phyloP scores from a whole-genome alignment of 345 rosid species.

The Arabis hirsuta region DNA sequence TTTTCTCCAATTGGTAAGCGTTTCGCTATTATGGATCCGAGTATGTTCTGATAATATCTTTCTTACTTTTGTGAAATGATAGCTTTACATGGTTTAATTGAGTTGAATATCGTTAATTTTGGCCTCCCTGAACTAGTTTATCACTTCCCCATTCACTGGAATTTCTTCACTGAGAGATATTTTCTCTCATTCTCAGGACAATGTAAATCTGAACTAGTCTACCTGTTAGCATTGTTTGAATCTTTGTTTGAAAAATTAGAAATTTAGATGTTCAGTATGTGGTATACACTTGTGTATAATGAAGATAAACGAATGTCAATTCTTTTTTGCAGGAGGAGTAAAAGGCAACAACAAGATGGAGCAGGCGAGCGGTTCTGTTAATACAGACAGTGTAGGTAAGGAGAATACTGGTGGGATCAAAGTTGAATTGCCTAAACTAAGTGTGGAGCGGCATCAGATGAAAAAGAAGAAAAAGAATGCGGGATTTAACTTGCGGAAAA shows the following conservation, averaged over 20 bases:
- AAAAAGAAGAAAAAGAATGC: constrained; percentile 87
- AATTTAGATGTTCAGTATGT: not conserved
- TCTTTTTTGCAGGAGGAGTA: constrained; percentile 39
- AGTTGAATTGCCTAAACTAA: constrained; percentile 56
- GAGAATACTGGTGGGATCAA: constrained; percentile 57
- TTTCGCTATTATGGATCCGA: not conserved
- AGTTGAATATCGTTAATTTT: not conserved
- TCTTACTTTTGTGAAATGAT: not conserved
- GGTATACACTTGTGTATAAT: not conserved
- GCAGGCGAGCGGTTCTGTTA: constrained; percentile 31
- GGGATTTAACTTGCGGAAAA: constrained; percentile 80
- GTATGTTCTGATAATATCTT: not conserved
- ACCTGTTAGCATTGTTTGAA: constrained; percentile 9
- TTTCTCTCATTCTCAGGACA: not conserved
- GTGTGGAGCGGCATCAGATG: constrained; percentile 74
- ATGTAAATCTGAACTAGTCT: not conserved
- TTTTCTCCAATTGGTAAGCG: constrained; percentile 48
- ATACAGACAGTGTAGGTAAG: constrained; percentile 45
- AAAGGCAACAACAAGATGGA: constrained; percentile 29
- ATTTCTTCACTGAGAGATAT: not conserved
- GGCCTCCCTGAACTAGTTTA: not conserved
- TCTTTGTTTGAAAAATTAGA: not conserved
- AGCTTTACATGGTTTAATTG: constrained; percentile 3
- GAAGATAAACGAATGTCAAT: not conserved
- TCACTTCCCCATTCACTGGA: not conserved